Base-by-base conservation (phyloP, 768 basidiomycete species). In the Boletellus sp. region DNA sequence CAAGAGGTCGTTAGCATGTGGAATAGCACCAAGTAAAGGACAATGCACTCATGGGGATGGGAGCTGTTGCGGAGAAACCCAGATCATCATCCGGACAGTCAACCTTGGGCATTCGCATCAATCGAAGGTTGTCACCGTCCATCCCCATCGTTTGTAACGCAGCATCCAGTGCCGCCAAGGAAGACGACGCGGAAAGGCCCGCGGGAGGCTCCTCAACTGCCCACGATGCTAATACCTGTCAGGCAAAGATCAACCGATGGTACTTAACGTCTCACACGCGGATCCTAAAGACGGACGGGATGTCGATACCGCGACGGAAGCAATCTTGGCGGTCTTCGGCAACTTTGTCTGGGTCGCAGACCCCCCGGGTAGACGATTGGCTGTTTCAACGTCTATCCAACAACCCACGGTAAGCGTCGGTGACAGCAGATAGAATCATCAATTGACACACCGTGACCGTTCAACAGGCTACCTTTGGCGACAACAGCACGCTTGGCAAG, bases 111-210 rank as follows among this genome's bases (percentile, higher is more conserved):
- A 37, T 16, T 9, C 19, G 43, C 41, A 16, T 42, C 31, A 63
- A 42, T n/a, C n/a, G n/a, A 24, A 48, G 47, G 38, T 44, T 35
- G 22, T 55, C 44, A 2, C 19, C 38, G 7, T 49, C 38, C 3
- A 22, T n/a, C 13, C 31, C 17, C 48, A 45, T 56, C 23, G 23
- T 40, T 41, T 50, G 39, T 17, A 60, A 37, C 5, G 53, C 46
- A 6, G 37, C 48, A 34, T 63, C 59, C 19, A 63, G 48, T 16
- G 44, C n/a, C 26, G 23, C 36, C 2, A 63, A 20, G 8, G 61
- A 61, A 34, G 44, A 52, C 16, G 59, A 63, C 20, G 45, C 17
- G 4, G 48, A 17, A 7, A 56, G 35, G 4, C 20, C 28, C 19
- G 33, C 13, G 13, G 31, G n/a, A 22, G 24, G 2, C 19, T 17